Base-by-base conservation (phyloP, 768 basidiomycete genomes). In the Leccinum arenicola region DNA sequence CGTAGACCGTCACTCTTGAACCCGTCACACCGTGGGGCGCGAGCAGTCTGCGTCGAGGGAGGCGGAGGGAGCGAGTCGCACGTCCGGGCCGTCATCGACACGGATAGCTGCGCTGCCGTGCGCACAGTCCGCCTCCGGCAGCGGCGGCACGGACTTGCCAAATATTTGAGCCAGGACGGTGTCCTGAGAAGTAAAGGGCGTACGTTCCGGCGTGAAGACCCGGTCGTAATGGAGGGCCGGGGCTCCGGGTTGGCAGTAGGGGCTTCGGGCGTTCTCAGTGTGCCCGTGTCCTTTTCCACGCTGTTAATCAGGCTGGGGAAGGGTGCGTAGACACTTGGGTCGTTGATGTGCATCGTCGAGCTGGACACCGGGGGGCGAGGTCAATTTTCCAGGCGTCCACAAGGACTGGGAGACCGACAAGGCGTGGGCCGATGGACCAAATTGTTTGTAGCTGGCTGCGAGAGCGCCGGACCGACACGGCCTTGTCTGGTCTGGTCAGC, bases 121-220 rank as follows among this genome's bases (percentile, higher is more conserved):
- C 2, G 17, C 23, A 6, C 43, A 23, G 45, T 66, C 55, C 3
- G 55, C 35, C 40, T 43, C 35, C 6, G 60, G 55, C 31, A 4
- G 11, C 21, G 40, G 50, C 33, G 31, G 11, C 31, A 40, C 29
- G 10, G 61, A 60, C 31, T 45, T 63, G 49, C 66, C 60, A n/a
- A 70, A 54, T 53, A 67, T 74, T 54, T 82, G 81, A 31, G 82
- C 79, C 17, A 89, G 70, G 54, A 85, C 71, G 23, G 77, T 78
- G 71, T 89, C 88, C 65, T 89, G 88, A 29, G 85, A 85, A 1
- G 86, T 86, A 65, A 68, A 70, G 15, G 66, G 55, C 21, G 55
- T 50, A 12, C 29, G 40, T 48, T 61, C 29, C 12, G 52, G 60
- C 3, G 55, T 15, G 33, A 48, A 10, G 55, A 17, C 36, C 10